Evolutionary conservation across 2,329 filamentous ascomycete species (phyloP), one percentile per base, ranked within the genome.

Genomic region (Coniochaeta ligniaria): DNA sequence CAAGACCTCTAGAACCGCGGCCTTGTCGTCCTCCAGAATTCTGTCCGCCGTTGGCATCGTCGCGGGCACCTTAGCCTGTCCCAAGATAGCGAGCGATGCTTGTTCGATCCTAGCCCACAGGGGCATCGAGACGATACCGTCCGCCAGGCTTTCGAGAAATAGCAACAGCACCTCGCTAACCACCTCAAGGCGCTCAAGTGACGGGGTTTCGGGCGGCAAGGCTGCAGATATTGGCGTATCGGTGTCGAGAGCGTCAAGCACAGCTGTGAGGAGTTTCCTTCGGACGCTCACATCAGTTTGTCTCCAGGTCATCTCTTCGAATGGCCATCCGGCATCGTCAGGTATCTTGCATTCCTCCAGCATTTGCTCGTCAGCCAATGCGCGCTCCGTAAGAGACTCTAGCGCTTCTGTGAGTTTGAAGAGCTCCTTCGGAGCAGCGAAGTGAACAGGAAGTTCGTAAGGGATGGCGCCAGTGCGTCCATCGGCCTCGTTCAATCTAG

Each of bases 351-450:
- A 75, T 12, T 81, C 77, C 31, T 84, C 80, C 1, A 88, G 73
- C 80, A 88, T 88, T 59, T 82, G 82, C 63, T 83, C 81, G 57
- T 88, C 85, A 0, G 86, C 86, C 8, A 83, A 71, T 28, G 77
- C 80, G 22, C 84, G 78, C 65, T 85, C 84, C 3, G 78, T 79
- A 45, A 86, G 74, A 7, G 73, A 78, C 67, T 84, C 83, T 17
- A 96, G 82, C 12, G 87, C 85, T 72, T 96, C 91, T 6, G 92
- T 97, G 68, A 99, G 83, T 70, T 88, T 88, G 75, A 96, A 96
- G 9, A 98, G 80, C 73, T 97, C 94, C 63, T 90, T 87, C 0
- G 95, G 94, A 1, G 92, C 92, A 12, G 92, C 94, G 70, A 89
- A 88, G 70, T 85, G 85, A 63, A 91, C 83, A 62, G 81, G 84